phyloP scores from a whole-genome alignment of 2,329 filamentous ascomycete species.

The Scorias spongiosa region DNA sequence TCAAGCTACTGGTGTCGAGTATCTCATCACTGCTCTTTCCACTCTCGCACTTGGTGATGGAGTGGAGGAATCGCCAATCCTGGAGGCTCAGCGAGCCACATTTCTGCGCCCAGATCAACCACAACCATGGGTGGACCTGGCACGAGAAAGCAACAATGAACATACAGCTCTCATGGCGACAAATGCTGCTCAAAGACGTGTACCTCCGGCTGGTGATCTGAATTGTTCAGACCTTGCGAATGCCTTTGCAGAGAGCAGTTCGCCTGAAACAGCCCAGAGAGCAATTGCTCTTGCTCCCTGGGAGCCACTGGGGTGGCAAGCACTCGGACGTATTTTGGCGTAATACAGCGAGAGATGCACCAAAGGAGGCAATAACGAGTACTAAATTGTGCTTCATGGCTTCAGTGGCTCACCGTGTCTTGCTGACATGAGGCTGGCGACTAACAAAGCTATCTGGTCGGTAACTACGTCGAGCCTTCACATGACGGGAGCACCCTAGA shows the following conservation, averaged over 20 bases:
- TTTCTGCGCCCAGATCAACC: slow-evolving; percentile 69
- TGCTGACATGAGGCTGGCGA: too few relatives aligned
- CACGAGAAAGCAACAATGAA: slow-evolving; percentile 36
- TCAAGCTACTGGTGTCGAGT: slow-evolving; percentile 56
- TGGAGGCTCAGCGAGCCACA: slow-evolving; percentile 57
- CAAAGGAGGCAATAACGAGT: not conserved
- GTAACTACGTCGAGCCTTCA: too few relatives aligned
- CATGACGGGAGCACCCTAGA: too few relatives aligned
- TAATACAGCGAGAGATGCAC: not conserved
- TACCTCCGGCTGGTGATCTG: slow-evolving; percentile 57
- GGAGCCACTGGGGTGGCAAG: slow-evolving; percentile 50
- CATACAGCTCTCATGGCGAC: slow-evolving; percentile 63
- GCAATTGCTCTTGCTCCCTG: slow-evolving; percentile 73
- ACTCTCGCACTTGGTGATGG: slow-evolving; percentile 34
- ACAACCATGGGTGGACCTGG: slow-evolving; percentile 66
- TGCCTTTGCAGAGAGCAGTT: slow-evolving; percentile 61
- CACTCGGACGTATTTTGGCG: slow-evolving; percentile 22
- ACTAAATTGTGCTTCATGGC: too few relatives aligned
- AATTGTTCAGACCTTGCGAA: slow-evolving; percentile 53
- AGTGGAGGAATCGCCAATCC: slow-evolving; percentile 35
- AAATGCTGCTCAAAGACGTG: slow-evolving; percentile 56
- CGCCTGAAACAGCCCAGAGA: slow-evolving; percentile 57
- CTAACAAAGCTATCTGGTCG: too few relatives aligned
- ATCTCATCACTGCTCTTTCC: slow-evolving; percentile 62
- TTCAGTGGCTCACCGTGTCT: too few relatives aligned